Evolutionary conservation across 257 asterid species (phyloP), one percentile per base, ranked within the genome.

Genomic region (Lycium ferocissimum): DNA sequence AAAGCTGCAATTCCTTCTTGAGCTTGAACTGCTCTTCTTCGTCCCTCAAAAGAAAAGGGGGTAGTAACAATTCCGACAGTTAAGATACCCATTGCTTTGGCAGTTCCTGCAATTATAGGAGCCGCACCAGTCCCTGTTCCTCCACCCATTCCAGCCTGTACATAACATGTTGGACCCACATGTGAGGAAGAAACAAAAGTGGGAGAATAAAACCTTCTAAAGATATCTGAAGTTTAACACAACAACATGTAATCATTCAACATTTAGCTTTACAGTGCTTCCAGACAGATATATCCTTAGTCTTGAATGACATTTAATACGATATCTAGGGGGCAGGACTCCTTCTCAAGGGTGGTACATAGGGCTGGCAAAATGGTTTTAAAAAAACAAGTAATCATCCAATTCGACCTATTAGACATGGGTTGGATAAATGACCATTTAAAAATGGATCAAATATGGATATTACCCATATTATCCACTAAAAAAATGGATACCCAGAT

Each of bases 81-180:
- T 87, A 96, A 91, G 83, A 94, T 94, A 63, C 99, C 99, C 98
- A 94, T 92, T 67, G 98, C 88, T 86, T 94, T 96, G 83, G 98
- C 97, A 49, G 93, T 85, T 53, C 97, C 98, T 58, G 99, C 99
- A 84, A 96, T 93, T 83, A 96, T 87, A 84, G 99, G 99, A 86
- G 98, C 99, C 84, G 92, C 99, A 79, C 99, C 99, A 45, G 99
- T 94, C 59, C 99, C 98, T 47, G 98, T 96, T 84, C 98, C 99
- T 80, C 99, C 99, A 73, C 99, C 99, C 99, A 96, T 96, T 89
- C 98, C 99, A 85, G 98, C 97, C 98, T 95, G 95, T 81, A 86
- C 61, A 70, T 54, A 37, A 57, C 53, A 83, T 78, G 81, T 69
- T 53, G 66, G 53, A 69, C 35, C 43, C 69, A 53, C 37, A 53